A percentile compares a stretch with the other conserved stretches of the same genome.
Evolutionary conservation across 768 basidiomycete species (phyloP).

Genomic region (Amanita jacksonii): DNA sequence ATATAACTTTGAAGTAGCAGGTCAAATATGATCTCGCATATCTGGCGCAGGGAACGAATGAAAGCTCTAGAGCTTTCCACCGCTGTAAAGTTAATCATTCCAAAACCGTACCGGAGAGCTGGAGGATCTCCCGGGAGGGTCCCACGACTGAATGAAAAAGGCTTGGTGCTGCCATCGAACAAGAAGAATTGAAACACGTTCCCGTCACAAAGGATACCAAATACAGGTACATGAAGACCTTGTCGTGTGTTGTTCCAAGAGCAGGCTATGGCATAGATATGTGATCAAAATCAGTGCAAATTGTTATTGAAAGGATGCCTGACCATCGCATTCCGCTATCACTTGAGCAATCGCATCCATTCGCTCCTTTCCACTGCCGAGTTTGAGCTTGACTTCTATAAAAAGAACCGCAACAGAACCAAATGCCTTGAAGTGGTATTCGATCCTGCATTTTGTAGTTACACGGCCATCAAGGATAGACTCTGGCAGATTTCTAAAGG

Average conservation of each 20-base stretch:
- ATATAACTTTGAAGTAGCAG: neutral
- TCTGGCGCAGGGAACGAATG: constrained; percentile 1
- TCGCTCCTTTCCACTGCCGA: neutral
- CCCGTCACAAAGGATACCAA: constrained; percentile 9
- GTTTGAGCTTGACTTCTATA: constrained; percentile 3
- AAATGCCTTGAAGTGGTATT: constrained; percentile 8
- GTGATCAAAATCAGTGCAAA: constrained; percentile 1
- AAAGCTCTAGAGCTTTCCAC: no score
- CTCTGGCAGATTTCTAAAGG: neutral
- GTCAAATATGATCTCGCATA: constrained; percentile 1
- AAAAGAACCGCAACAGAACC: neutral
- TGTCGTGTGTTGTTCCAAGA: constrained; percentile 4
- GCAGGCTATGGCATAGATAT: constrained; percentile 8
- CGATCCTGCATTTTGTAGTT: constrained; percentile 1
- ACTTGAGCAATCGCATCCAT: constrained; percentile 11
- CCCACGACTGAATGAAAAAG: neutral
- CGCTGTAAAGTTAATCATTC: neutral
- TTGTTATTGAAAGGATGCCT: neutral
- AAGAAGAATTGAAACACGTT: constrained; percentile 10
- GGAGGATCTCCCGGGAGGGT: neutral
- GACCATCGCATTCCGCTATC: constrained; percentile 10
- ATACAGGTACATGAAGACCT: constrained; percentile 5
- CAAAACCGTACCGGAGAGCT: neutral
- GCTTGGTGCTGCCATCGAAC: neutral
- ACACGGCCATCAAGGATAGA: neutral